These are phyloP conservation scores for Fusarium sp. DNA, from an alignment of 2,329 filamentous ascomycete species.

Conservation along the genomic window DNA sequence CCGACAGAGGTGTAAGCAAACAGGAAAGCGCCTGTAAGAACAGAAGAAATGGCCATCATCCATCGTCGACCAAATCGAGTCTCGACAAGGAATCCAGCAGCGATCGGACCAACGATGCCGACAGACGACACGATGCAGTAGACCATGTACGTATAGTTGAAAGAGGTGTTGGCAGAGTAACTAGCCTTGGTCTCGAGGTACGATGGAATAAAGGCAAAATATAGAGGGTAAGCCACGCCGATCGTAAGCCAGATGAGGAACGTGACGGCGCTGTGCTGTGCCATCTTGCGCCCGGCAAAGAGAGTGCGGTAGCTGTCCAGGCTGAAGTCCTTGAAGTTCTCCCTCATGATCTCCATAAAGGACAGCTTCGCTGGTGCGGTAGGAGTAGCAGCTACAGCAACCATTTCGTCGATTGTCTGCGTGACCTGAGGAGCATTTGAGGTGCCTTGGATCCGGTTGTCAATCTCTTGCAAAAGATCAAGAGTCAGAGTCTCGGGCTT, in stretches of 20 bases:
- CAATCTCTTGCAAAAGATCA: slow-evolving; percentile 32
- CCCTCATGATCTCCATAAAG: slow-evolving; percentile 29
- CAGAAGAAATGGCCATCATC: slow-evolving; percentile 57
- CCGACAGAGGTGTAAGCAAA: slow-evolving; percentile 56
- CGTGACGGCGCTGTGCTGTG: slow-evolving; percentile 50
- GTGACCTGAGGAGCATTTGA: not conserved
- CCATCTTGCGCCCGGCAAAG: slow-evolving; percentile 48
- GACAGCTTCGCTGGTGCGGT: slow-evolving; percentile 17
- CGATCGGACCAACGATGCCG: slow-evolving; percentile 54
- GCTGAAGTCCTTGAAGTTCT: slow-evolving; percentile 45
- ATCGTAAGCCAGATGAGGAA: slow-evolving; percentile 59
- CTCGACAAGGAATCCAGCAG: slow-evolving; percentile 54
- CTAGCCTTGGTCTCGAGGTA: slow-evolving; percentile 55
- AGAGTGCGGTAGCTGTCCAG: slow-evolving; percentile 46
- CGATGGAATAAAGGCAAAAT: slow-evolving; percentile 59
- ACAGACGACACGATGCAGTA: slow-evolving; percentile 53
- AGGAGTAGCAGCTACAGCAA: not conserved
- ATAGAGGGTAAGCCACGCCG: slow-evolving; percentile 60
- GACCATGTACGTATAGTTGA: slow-evolving; percentile 49
- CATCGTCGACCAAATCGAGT: slow-evolving; percentile 55
- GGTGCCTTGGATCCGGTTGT: slow-evolving; percentile 11
- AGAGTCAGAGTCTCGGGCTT: slow-evolving; percentile 28
- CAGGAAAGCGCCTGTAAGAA: slow-evolving; percentile 55
- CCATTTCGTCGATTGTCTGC: not conserved
- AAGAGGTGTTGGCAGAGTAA: slow-evolving; percentile 39